Evolutionary conservation across 208 protist genomes (phyloP).

Genomic region (Naegleria fowleri): DNA sequence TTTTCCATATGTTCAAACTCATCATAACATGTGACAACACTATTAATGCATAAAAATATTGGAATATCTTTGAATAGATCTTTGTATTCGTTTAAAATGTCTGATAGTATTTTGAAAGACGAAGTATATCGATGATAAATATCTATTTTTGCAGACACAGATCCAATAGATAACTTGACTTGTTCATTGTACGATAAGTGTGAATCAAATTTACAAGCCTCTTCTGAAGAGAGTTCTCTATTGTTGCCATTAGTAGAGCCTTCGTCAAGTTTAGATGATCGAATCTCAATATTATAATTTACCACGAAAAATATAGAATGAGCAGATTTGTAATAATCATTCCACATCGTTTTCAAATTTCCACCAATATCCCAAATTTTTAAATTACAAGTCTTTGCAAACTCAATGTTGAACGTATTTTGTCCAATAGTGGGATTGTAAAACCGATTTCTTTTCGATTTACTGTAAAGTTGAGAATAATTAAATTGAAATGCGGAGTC

Average conservation of each 20-base stretch:
- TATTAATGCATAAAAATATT: not conserved
- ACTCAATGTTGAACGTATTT: not conserved
- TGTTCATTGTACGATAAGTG: not conserved
- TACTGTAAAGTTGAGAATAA: not conserved
- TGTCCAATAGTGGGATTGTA: not conserved
- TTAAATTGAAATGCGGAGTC: not conserved
- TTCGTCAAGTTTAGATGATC: not conserved
- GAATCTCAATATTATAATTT: not conserved
- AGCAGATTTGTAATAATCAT: not conserved
- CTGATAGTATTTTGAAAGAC: not conserved
- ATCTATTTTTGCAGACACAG: not conserved
- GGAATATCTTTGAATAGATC: not conserved
- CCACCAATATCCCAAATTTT: not conserved
- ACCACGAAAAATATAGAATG: not conserved
- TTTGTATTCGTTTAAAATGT: not conserved
- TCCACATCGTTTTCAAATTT: not conserved
- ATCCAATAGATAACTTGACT: not conserved
- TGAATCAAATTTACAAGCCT: not conserved
- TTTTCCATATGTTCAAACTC: not conserved
- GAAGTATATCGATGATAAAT: not conserved
- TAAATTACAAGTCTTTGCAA: not conserved
- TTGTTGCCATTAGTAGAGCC: too few species aligned
- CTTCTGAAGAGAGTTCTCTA: not conserved
- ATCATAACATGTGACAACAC: not conserved
- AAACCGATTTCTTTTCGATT: not conserved